Evolutionary conservation across 345 rosid species (phyloP).

Genomic region (Acer campestre): DNA sequence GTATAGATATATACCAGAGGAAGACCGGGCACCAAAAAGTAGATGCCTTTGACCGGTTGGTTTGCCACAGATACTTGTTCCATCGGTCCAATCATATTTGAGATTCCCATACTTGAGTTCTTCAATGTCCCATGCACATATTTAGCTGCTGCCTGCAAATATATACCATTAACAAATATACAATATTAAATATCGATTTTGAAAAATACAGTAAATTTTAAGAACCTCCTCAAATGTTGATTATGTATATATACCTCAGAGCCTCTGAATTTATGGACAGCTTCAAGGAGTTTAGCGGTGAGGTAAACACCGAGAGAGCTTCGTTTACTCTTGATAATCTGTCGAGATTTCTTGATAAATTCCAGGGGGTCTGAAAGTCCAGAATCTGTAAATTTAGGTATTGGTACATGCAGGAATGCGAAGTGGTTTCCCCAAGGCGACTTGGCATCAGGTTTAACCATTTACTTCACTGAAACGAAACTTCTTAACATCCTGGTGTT

Average conservation of each 20-base stretch:
- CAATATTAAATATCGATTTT: too few relatives aligned
- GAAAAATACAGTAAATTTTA: too few relatives aligned
- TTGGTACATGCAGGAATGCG: slow-evolving; percentile 36
- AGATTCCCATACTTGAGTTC: slow-evolving; percentile 36
- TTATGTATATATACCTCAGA: slow-evolving; percentile 30
- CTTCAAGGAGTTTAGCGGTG: slow-evolving; percentile 30
- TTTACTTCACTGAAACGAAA: slow-evolving; percentile 40
- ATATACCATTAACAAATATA: too few relatives aligned
- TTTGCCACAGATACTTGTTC: slow-evolving; percentile 37
- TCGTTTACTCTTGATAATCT: slow-evolving; percentile 27
- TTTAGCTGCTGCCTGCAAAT: slow-evolving; percentile 25
- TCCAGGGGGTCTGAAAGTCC: slow-evolving; percentile 22
- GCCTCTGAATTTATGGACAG: slow-evolving; percentile 26
- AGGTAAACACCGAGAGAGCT: slow-evolving; percentile 35
- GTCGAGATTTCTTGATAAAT: slow-evolving; percentile 26
- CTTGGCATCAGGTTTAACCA: slow-evolving; percentile 33
- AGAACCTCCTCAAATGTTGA: too few relatives aligned
- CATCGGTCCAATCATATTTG: slow-evolving; percentile 46
- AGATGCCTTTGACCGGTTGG: slow-evolving; percentile 42
- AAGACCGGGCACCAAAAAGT: slow-evolving; percentile 30
- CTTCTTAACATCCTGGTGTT: slow-evolving; percentile 37
- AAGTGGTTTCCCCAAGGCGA: slow-evolving; percentile 50
- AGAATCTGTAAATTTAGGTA: slow-evolving; percentile 25
- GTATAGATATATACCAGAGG: slow-evolving; percentile 36
- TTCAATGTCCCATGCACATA: slow-evolving; percentile 23